phyloP scores from a whole-genome alignment of 2,329 filamentous ascomycete species.

The Cladosporium sphaerospermum region DNA sequence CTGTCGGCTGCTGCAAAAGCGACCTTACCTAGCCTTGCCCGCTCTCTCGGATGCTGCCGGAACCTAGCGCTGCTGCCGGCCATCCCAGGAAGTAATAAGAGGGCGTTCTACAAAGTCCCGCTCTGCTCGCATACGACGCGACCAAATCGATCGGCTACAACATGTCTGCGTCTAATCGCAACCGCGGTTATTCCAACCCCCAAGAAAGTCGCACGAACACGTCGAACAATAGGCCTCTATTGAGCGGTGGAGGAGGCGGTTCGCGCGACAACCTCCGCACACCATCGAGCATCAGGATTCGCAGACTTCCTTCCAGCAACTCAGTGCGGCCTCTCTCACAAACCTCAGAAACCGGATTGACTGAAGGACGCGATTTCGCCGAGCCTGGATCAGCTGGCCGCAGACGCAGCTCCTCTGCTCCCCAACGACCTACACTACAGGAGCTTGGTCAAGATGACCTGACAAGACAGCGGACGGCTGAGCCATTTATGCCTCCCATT shows the following conservation, averaged over 20 bases:
- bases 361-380: conserved; percentile 15
- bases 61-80: too few relatives aligned
- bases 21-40: too few relatives aligned
- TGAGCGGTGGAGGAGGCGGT: background rate
- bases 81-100: too few relatives aligned
- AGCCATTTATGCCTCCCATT: conserved; percentile 25
- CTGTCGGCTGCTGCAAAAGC: too few relatives aligned
- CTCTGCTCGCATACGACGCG: too few relatives aligned
- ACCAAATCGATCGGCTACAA: too few relatives aligned
- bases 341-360: background rate
- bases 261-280: conserved; percentile 26
- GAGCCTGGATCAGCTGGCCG: conserved; percentile 15
- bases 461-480: conserved; percentile 21
- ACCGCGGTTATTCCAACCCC: conserved; percentile 5
- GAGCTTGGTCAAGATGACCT: conserved; percentile 17
- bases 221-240: background rate
- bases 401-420: conserved; percentile 28
- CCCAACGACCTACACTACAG: conserved; percentile 20
- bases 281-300: conserved; percentile 28
- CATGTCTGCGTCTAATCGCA: background rate
- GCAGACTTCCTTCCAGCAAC: conserved; percentile 23
- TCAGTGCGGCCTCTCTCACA: conserved; percentile 9
- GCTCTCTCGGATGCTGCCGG: too few relatives aligned
- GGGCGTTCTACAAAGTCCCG: too few relatives aligned
- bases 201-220: background rate